phyloP scores from a whole-genome alignment of 768 basidiomycete species.

The Tulasnella sp. region DNA sequence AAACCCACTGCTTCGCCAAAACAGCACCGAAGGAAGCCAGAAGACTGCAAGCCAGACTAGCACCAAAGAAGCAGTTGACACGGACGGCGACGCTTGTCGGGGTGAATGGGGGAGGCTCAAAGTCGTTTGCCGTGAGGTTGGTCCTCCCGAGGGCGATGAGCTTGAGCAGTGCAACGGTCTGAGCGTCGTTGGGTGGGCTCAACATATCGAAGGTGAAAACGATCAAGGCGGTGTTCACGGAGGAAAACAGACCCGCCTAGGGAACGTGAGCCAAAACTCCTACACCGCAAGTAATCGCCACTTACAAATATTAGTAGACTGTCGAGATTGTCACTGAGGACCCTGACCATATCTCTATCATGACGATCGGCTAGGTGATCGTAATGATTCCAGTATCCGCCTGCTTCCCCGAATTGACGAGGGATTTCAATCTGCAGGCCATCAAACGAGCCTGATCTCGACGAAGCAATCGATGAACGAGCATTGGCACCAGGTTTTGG shows the following conservation, averaged over 20 bases:
- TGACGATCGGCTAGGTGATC: background rate
- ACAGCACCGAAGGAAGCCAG: conserved; percentile 8
- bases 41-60: conserved; percentile 12
- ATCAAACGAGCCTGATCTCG: too few species aligned
- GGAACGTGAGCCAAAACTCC: background rate
- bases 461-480: too few species aligned
- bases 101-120: background rate
- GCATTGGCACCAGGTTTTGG: too few species aligned
- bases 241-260: conserved; percentile 13
- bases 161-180: conserved; percentile 2
- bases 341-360: conserved; percentile 6
- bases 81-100: background rate
- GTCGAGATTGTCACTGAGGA: conserved; percentile 2
- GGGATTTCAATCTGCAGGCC: background rate
- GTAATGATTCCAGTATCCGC: conserved; percentile 8
- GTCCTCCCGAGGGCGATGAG: background rate
- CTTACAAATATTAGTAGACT: conserved; percentile 14
- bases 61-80: conserved; percentile 3
- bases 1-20: conserved; percentile 12
- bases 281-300: background rate
- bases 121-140: background rate
- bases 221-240: conserved; percentile 10
- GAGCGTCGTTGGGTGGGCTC: background rate
- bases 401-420: background rate
- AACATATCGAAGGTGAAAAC: background rate